These are phyloP conservation scores for Paecilomyces sp. DNA, from an alignment of 2,329 filamentous ascomycete genomes.

Conservation along the genomic window DNA sequence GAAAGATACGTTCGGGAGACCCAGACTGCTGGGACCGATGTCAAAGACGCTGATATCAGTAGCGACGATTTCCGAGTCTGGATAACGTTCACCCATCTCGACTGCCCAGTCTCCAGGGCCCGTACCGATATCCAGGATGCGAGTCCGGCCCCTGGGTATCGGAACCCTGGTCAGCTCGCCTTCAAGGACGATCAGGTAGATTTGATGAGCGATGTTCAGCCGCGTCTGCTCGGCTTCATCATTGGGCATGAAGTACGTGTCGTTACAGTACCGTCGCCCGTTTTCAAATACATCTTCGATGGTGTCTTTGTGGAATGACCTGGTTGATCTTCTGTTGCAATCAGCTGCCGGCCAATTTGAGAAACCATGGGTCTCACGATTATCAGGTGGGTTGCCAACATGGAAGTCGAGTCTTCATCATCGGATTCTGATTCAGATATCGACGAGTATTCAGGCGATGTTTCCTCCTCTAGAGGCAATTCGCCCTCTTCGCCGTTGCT, in stretches of 20 bases:
- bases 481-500: slow-evolving; percentile 6
- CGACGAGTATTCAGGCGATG: slow-evolving; percentile 1
- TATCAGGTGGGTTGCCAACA: slow-evolving; percentile 11
- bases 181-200: slow-evolving; percentile 45
- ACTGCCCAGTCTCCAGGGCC: slow-evolving; percentile 46
- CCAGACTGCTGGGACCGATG: slow-evolving; percentile 25
- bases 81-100: slow-evolving; percentile 38
- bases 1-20: slow-evolving; percentile 38
- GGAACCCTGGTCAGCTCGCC: slow-evolving; percentile 24
- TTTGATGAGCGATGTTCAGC: slow-evolving; percentile 55
- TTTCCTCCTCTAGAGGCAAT: slow-evolving; percentile 1
- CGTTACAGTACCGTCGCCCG: slow-evolving; percentile 55
- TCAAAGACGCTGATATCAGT: slow-evolving; percentile 38
- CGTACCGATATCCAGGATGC: slow-evolving; percentile 40
- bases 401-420: slow-evolving; percentile 11
- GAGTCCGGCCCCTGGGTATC: slow-evolving; percentile 17
- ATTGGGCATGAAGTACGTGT: slow-evolving; percentile 59
- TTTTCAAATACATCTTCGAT: slow-evolving; percentile 55
- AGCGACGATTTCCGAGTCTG: slow-evolving; percentile 41
- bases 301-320: slow-evolving; percentile 23
- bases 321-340: slow-evolving; percentile 25
- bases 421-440: slow-evolving; percentile 11
- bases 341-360: slow-evolving; percentile 2
- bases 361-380: not conserved
- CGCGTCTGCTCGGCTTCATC: slow-evolving; percentile 60